Conservation (phyloP, 2,329 filamentous ascomycete species). For the Beauveria caledonica region DNA sequence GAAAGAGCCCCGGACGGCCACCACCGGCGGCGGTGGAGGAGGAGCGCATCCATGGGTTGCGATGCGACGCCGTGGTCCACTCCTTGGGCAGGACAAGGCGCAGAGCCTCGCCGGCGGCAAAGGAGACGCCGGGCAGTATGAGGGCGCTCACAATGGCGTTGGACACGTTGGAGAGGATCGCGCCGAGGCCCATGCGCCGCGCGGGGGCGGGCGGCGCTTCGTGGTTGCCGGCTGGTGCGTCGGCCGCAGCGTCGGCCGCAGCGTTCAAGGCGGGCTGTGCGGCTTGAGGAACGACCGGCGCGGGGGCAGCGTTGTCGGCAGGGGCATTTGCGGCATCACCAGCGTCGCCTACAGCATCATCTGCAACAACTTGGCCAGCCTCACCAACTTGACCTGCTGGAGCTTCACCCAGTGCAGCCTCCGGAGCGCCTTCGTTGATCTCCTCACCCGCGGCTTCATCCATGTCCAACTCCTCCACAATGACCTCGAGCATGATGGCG, state of each 20-base stretch:
- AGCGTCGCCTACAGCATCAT: not conserved
- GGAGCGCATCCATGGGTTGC: constrained; percentile 18
- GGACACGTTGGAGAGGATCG: constrained; percentile 34
- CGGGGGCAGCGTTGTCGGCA: constrained; percentile 1
- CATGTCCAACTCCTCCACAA: constrained; percentile 24
- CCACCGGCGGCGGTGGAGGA: constrained; percentile 20
- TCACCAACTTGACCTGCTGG: not conserved
- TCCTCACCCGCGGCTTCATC: constrained; percentile 23
- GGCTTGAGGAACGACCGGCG: not conserved
- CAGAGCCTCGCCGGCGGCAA: constrained; percentile 67
- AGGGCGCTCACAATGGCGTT: constrained; percentile 49
- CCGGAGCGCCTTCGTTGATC: not conserved
- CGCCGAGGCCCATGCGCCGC: constrained; percentile 25
- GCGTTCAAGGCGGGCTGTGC: not conserved
- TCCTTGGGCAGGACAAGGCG: constrained; percentile 57
- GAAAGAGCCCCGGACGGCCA: constrained; percentile 57
- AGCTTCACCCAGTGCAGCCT: not conserved
- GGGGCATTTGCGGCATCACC: not conserved
- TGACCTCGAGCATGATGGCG: constrained; percentile 25
- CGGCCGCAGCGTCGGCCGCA: constrained; percentile 5
- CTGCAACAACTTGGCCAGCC: not conserved
- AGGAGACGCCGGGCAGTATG: constrained; percentile 74
- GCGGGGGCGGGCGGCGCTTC: constrained; percentile 29
- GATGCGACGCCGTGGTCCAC: constrained; percentile 47
- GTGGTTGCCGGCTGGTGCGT: constrained; percentile 17